phyloP scores from a whole-genome alignment of 2,329 filamentous ascomycete species.

The Golovinomyces cichoracearum region DNA sequence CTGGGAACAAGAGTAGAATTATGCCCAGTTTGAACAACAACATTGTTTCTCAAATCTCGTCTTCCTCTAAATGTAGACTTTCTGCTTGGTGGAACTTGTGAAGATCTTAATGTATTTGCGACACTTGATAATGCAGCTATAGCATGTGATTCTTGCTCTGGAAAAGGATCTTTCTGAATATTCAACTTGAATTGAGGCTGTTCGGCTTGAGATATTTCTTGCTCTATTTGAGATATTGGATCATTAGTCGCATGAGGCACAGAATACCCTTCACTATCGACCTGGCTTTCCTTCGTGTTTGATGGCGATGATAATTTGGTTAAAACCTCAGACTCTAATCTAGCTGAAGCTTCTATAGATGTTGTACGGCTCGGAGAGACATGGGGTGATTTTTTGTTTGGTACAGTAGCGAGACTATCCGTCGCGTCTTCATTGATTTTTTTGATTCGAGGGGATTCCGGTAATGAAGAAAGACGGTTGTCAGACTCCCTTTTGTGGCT shows the following conservation, averaged over 20 bases:
- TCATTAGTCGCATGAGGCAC: constrained; percentile 39
- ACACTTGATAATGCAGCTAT: constrained; percentile 52
- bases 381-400: not conserved
- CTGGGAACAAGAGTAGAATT: not conserved
- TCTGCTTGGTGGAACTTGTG: constrained; percentile 35
- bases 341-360: constrained; percentile 20
- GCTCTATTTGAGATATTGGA: constrained; percentile 46
- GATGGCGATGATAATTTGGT: constrained; percentile 24
- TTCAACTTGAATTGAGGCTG: constrained; percentile 49
- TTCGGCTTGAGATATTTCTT: constrained; percentile 30
- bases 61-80: constrained; percentile 61
- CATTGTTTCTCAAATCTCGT: constrained; percentile 73
- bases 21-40: constrained; percentile 20
- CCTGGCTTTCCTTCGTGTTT: constrained; percentile 19
- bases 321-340: constrained; percentile 20
- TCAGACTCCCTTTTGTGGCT: constrained; percentile 30
- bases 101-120: constrained; percentile 40
- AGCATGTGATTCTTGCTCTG: constrained; percentile 50
- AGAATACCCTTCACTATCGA: constrained; percentile 51
- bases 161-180: constrained; percentile 53
- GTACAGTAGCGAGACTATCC: constrained; percentile 5
- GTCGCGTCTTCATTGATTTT: constrained; percentile 9
- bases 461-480: constrained; percentile 28
- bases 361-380: constrained; percentile 5
- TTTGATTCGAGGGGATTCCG: constrained; percentile 24